These are phyloP conservation scores for Suillus cothurnatus DNA, from an alignment of 768 basidiomycete genomes.

Conservation along the genomic window DNA sequence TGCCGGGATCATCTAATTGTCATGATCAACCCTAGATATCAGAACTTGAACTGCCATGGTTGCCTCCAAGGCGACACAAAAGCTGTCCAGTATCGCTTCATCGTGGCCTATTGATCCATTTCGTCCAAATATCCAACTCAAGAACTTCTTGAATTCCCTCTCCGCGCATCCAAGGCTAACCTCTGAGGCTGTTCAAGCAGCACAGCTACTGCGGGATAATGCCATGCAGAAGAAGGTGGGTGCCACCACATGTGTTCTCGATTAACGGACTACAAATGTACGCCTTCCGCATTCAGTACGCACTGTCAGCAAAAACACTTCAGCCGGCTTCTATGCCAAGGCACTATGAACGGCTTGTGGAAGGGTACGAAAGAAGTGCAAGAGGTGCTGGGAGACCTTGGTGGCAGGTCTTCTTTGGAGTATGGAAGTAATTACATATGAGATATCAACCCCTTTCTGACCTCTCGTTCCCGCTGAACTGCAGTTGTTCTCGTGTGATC, in stretches of 20 bases:
- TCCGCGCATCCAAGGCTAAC: conserved; percentile 71
- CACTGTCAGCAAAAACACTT: conserved; percentile 61
- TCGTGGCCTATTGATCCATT: conserved; percentile 75
- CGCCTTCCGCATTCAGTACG: conserved; percentile 51
- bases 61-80: conserved; percentile 44
- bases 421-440: conserved; percentile 52
- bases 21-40: not conserved
- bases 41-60: conserved; percentile 24
- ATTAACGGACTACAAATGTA: conserved; percentile 17
- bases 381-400: conserved; percentile 77
- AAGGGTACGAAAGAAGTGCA: conserved; percentile 74
- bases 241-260: conserved; percentile 3
- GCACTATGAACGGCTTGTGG: conserved; percentile 73
- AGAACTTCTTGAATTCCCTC: conserved; percentile 62
- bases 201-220: conserved; percentile 55
- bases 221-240: conserved; percentile 60
- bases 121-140: conserved; percentile 75
- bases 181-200: conserved; percentile 58
- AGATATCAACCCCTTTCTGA: not conserved
- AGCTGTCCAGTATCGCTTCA: conserved; percentile 56
- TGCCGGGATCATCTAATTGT: not conserved
- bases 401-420: conserved; percentile 83
- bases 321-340: conserved; percentile 70
- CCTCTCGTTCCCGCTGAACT: not conserved
- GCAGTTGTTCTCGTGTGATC: not conserved